Conservation (phyloP, 1,284 basidiomycete genomes). For the Mycena sp. region DNA sequence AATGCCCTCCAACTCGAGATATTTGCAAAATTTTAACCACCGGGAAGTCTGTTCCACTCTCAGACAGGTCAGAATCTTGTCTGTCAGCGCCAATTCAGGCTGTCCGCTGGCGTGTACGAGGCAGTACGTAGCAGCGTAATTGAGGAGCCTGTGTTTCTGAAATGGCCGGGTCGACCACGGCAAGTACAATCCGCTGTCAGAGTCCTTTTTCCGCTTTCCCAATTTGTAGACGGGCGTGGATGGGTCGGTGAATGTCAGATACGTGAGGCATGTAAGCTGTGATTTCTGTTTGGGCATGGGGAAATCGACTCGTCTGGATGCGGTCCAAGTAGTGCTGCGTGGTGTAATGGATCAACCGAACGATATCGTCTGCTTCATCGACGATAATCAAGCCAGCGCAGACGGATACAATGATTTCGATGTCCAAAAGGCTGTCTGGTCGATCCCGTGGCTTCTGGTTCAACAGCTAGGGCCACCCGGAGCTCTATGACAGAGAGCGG, state of each 20-base stretch:
- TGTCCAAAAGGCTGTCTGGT: background rate
- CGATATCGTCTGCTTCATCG: background rate
- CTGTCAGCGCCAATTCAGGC: too few relatives aligned
- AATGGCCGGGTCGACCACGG: too few relatives aligned
- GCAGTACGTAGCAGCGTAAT: too few relatives aligned
- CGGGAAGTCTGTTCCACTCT: too few relatives aligned
- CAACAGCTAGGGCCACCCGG: slow-evolving; percentile 18
- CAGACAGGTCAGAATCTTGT: too few relatives aligned
- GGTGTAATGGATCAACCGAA: slow-evolving; percentile 23
- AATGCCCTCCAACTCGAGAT: too few relatives aligned
- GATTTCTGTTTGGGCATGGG: background rate
- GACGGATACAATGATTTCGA: slow-evolving; percentile 6
- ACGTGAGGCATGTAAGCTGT: slow-evolving; percentile 10
- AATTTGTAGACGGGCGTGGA: background rate
- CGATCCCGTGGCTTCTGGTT: background rate
- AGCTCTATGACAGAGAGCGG: slow-evolving; percentile 18
- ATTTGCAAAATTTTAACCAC: too few relatives aligned
- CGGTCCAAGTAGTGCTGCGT: slow-evolving; percentile 19
- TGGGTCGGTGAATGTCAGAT: slow-evolving; percentile 14
- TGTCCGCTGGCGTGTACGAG: too few relatives aligned
- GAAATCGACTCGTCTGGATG: background rate
- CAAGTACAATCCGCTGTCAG: too few relatives aligned
- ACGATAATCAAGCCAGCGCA: slow-evolving; percentile 21
- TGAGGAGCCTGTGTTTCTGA: too few relatives aligned
- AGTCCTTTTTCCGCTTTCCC: background rate